Evolutionary conservation across 2,329 filamentous ascomycete genomes (phyloP), one percentile per base, ranked within the genome.

Genomic region (Cytospora leucostoma): DNA sequence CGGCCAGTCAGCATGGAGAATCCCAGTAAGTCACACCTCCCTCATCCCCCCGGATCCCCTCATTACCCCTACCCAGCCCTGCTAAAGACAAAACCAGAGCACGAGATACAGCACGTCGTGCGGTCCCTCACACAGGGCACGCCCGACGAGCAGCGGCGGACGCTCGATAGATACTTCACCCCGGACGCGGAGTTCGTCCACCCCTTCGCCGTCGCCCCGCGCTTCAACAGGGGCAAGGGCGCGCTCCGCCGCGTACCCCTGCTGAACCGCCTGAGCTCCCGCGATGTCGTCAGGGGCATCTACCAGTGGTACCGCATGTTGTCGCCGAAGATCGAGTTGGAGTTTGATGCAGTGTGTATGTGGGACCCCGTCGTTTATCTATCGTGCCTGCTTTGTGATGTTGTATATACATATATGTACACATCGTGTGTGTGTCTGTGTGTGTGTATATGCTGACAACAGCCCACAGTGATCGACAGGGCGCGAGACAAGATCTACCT

Each of bases 301-400:
- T 96, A 92, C 71, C 85, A 87, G 49, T 93, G 90, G 90, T 94
- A 96, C 76, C 91, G 92, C 71, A 89, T 94, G 67, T 80, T 96
- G 72, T 92, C 88, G 66, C 93, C 93, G 0, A 78, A 80, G 19
- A 90, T 95, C 67, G 81, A 88, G 51, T 76, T 94, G 13, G 77
- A 82, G 1, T 80, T 97, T 19, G 84, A 92, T 66, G 84, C 82
- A 4, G 74, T 76, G 51, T 79, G 83, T 84, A 72, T 50, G 75
- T 71, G 21, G 2, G 13, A 50, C n/a, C 37, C 8, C 51, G 27
- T 3, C 1, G 40, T 12, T 35, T 40, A 13, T 19, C n/a, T n/a
- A 51, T 17, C 2, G 21, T 1, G 3, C 15, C 49, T 15, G 7
- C 27, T 44, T 10, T 3, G 7, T 1, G 12, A 10, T 34, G 2